These are phyloP conservation scores for Oropetium thomaeum DNA, from an alignment of 176 grass and related monocot species.

Conservation along the genomic window DNA sequence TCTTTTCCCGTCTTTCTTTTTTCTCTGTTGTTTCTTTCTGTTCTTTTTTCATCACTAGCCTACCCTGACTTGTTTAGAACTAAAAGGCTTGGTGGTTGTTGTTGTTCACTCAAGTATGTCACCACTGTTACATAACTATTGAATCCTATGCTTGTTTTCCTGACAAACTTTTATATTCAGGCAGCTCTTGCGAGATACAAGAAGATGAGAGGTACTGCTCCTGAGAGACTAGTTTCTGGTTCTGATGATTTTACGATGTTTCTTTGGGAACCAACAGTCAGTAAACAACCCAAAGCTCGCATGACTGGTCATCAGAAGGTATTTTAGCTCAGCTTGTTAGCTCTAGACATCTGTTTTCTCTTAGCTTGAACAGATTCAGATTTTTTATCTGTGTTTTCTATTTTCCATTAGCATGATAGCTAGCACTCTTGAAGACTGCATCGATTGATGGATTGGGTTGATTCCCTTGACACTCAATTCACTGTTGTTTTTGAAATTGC, in stretches of 20 bases:
- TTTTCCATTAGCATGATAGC: neutral
- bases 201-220: slow-evolving; percentile 78
- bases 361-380: neutral
- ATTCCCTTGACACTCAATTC: neutral
- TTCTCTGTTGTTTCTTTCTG: too few species aligned
- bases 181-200: slow-evolving; percentile 84
- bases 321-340: neutral
- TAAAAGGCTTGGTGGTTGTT: too few species aligned
- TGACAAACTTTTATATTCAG: slow-evolving; percentile 37
- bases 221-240: slow-evolving; percentile 93
- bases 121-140: neutral
- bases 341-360: neutral
- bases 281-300: slow-evolving; percentile 78
- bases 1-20: too few species aligned
- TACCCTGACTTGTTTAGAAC: too few species aligned
- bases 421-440: neutral
- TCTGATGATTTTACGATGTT: slow-evolving; percentile 98
- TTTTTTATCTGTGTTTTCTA: neutral
- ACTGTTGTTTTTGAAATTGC: neutral
- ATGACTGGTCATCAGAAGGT: slow-evolving; percentile 99
- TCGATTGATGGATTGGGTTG: neutral
- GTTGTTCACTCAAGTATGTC: neutral
- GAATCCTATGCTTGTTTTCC: neutral
- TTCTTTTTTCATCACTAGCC: too few species aligned
- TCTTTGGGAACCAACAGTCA: slow-evolving; percentile 83